Evolutionary conservation across 768 basidiomycete genomes (phyloP).

Genomic region (Punctularia strigosozonata): DNA sequence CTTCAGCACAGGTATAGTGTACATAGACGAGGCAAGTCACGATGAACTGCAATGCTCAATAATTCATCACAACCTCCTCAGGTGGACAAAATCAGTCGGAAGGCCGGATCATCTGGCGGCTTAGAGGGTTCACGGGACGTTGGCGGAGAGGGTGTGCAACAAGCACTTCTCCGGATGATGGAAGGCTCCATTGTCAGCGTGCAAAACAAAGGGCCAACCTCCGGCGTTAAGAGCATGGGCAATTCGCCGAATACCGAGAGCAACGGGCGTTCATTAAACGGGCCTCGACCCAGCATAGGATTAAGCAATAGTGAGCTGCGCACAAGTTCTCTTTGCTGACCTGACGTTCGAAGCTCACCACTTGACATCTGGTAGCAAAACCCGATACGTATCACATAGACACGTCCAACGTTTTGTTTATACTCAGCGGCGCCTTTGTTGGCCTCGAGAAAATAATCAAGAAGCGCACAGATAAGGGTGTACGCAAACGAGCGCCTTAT

Average conservation of each 20-base stretch:
- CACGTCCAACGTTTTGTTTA: constrained; percentile 89
- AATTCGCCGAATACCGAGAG: constrained; percentile 30
- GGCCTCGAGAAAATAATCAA: constrained; percentile 79
- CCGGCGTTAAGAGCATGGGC: no score
- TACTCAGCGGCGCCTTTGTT: constrained; percentile 90
- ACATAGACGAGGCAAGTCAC: constrained; percentile 97
- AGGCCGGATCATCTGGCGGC: constrained; percentile 34
- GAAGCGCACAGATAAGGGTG: constrained; percentile 73
- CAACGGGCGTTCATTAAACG: constrained; percentile 37
- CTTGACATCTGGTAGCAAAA: constrained; percentile 26
- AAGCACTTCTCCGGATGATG: constrained; percentile 86
- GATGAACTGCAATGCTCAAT: no score
- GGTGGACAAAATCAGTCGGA: constrained; percentile 86
- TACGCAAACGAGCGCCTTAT: constrained; percentile 25
- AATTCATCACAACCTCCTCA: no score
- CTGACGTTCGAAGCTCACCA: neutral
- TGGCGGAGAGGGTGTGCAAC: constrained; percentile 93
- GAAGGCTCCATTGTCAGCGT: constrained; percentile 84
- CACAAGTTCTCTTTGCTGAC: no score
- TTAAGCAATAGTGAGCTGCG: no score
- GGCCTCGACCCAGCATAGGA: no score
- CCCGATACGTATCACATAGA: constrained; percentile 69
- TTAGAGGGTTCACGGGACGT: constrained; percentile 76
- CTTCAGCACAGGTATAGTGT: constrained; percentile 82
- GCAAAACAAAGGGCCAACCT: constrained; percentile 51